These are phyloP conservation scores for Canavalia gladiata DNA, from an alignment of 306 rosid species.

Conservation along the genomic window DNA sequence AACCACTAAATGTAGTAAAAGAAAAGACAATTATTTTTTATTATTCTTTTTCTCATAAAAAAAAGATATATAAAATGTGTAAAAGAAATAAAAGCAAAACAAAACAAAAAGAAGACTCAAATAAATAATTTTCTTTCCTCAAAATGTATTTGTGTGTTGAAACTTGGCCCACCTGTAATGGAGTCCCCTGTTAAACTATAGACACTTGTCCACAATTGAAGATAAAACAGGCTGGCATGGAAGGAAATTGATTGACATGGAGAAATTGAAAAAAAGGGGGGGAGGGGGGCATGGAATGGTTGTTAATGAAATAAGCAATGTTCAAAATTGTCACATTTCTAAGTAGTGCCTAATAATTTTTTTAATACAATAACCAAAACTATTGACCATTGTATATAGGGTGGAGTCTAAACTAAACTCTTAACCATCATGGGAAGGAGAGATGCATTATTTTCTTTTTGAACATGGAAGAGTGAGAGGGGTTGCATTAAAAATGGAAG, in stretches of 20 bases:
- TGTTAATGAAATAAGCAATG: constrained; percentile 42
- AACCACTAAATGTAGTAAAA: constrained; percentile 20
- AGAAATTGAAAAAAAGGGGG: constrained; percentile 27
- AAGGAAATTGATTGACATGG: constrained; percentile 39
- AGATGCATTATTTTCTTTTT: constrained; percentile 45
- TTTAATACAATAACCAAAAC: constrained; percentile 37
- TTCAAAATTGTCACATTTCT: constrained; percentile 36
- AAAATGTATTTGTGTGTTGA: constrained; percentile 20
- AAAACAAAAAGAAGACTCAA: not conserved
- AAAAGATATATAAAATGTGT: constrained; percentile 10
- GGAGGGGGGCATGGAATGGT: not conserved
- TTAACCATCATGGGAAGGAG: constrained; percentile 44
- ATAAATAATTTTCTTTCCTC: constrained; percentile 16
- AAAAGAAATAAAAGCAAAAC: not conserved
- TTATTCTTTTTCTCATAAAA: constrained; percentile 26
- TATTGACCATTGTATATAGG: constrained; percentile 44
- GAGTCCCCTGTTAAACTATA: constrained; percentile 26
- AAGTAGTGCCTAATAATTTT: constrained; percentile 15
- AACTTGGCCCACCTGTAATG: constrained; percentile 37
- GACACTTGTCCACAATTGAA: constrained; percentile 41
- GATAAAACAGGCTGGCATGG: constrained; percentile 56
- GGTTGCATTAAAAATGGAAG: constrained; percentile 50
- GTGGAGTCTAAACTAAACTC: constrained; percentile 34
- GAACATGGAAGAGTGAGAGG: constrained; percentile 42
- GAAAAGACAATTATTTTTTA: constrained; percentile 19